Evolutionary conservation across 2,329 filamentous ascomycete genomes (phyloP).

Genomic region (Parasarocladium wereldwijsianum): DNA sequence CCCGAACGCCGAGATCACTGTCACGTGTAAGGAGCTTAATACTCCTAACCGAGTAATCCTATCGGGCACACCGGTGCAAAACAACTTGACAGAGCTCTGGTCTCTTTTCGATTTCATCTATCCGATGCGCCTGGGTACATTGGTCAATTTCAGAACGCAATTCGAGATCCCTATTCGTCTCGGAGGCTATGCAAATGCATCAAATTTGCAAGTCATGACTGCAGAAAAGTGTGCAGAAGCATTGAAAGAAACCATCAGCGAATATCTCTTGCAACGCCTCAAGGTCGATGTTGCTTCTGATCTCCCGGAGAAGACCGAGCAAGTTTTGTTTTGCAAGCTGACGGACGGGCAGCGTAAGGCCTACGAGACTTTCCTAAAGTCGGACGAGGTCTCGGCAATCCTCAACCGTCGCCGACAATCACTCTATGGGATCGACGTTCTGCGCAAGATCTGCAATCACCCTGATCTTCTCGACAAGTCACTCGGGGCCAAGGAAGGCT

Average conservation of each 20-base stretch:
- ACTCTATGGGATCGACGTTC: constrained; percentile 76
- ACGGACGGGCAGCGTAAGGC: constrained; percentile 61
- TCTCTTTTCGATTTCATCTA: constrained; percentile 96
- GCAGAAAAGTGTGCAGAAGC: constrained; percentile 90
- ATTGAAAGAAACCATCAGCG: constrained; percentile 82
- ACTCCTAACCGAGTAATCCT: constrained; percentile 86
- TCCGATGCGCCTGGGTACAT: constrained; percentile 83
- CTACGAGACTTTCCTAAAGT: constrained; percentile 69
- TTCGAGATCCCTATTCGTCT: constrained; percentile 91
- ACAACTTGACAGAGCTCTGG: constrained; percentile 90
- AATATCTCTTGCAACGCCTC: constrained; percentile 81
- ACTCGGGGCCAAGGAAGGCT: constrained; percentile 41
- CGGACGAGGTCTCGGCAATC: constrained; percentile 76
- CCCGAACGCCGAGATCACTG: constrained; percentile 85
- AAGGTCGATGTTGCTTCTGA: constrained; percentile 92
- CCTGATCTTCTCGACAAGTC: constrained; percentile 66
- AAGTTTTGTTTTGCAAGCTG: constrained; percentile 90
- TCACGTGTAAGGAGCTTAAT: constrained; percentile 85
- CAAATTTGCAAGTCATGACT: constrained; percentile 85
- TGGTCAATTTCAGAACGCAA: constrained; percentile 78
- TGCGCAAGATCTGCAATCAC: constrained; percentile 96
- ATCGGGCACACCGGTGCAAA: constrained; percentile 95
- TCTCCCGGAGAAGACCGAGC: constrained; percentile 87
- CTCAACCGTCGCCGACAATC: constrained; percentile 61
- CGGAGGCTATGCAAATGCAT: constrained; percentile 90